Base-by-base conservation (phyloP, 1,139 yeast species). In the Scheffersomyces titani region DNA sequence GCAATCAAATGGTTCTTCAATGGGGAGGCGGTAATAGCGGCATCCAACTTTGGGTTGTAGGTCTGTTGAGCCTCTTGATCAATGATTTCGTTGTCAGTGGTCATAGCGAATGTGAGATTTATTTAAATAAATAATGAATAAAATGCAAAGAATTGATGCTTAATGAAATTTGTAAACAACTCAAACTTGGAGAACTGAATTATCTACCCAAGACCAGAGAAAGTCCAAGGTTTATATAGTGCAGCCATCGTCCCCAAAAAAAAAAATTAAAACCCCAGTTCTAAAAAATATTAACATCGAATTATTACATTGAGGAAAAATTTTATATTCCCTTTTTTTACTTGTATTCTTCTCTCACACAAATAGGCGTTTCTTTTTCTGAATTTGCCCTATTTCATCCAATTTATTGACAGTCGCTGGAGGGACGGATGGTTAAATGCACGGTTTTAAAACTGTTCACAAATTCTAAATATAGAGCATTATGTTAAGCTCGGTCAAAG, bases 1-100 rank as follows among this genome's bases (percentile, higher is more conserved):
- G 77, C 80, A 63, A 75, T 74, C 49, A 67, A 60, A 61, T 73
- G 77, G 65, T 75, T 75, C 59, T 73, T 74, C 61, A 64, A 51
- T 16, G 72, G 67, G 19, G 76, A 65, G 9, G 65, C 68, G 20
- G 64, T 52, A 40, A 53, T 55, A 19, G 63, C 52, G 13, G 54
- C 48, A 16, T 51, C n/a, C n/a, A 52, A 49, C 55, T 68, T 68
- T 60, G 75, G 76, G 59, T 69, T 74, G 61, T 73, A 74, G 53
- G 70, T 61, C 51, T 55, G 63, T 65, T 72, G 76, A 56, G 74
- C 66, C 65, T 73, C 78, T 49, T 61, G 68, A 60, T 74, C 77
- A 52, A 66, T 59, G 22, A 22, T 19, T 51, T 68, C 73, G 19
- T 63, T 59, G 19, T 62, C 50, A 47, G 61, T 63, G 54, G 65